A percentile compares a stretch with the other conserved stretches of the same genome.
phyloP scores from a whole-genome alignment of 495 filamentous ascomycete species.

The Tetracladium marchalianum region DNA sequence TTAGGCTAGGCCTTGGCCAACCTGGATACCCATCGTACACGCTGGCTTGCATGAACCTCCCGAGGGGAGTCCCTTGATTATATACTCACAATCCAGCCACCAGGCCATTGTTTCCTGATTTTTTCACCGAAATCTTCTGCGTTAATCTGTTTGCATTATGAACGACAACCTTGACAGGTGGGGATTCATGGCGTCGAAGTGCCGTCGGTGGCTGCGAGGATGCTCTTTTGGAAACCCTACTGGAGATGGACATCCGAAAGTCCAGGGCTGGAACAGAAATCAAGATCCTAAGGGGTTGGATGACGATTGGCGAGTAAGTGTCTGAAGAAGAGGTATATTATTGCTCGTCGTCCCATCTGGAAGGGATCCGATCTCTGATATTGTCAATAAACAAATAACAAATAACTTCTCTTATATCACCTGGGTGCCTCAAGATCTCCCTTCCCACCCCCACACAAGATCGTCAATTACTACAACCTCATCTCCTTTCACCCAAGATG shows the following conservation, averaged over 20 bases:
- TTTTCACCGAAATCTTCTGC: not conserved
- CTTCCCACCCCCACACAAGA: too few relatives aligned
- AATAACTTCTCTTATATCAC: too few relatives aligned
- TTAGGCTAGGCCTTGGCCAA: too few relatives aligned
- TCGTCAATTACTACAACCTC: too few relatives aligned
- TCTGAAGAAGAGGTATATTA: too few relatives aligned
- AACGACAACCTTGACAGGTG: not conserved
- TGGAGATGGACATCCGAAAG: not conserved
- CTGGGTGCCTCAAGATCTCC: too few relatives aligned
- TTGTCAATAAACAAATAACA: too few relatives aligned
- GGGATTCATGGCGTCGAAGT: not conserved
- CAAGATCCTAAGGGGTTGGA: too few relatives aligned
- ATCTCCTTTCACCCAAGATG: too few relatives aligned
- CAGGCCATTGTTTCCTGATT: not conserved
- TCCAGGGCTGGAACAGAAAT: conserved; percentile 8
- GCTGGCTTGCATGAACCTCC: conserved; percentile 7
- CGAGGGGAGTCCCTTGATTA: conserved; percentile 1
- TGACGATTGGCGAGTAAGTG: too few relatives aligned
- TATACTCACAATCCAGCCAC: conserved; percentile 1
- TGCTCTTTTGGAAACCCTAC: not conserved
- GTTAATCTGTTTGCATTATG: conserved; percentile 4
- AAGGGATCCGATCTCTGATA: too few relatives aligned
- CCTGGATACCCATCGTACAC: not conserved
- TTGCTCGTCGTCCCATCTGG: too few relatives aligned
- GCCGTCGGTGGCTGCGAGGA: conserved; percentile 4